These are phyloP conservation scores for Microdochium bolleyi DNA, from an alignment of 2,329 filamentous ascomycete genomes.

Conservation along the genomic window DNA sequence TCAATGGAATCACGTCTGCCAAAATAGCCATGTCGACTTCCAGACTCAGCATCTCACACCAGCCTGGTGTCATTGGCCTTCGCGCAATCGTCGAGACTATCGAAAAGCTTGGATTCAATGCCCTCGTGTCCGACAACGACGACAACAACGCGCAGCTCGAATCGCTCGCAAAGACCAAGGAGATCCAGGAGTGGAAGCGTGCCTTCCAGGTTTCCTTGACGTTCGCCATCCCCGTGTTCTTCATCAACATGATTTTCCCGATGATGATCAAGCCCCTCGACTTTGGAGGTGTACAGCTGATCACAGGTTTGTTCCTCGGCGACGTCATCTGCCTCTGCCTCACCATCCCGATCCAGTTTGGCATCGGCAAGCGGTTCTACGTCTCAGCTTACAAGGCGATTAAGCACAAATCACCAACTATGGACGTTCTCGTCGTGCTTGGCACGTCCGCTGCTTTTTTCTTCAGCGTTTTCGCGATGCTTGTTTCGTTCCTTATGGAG, in stretches of 20 bases:
- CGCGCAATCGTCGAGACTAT: constrained; percentile 75
- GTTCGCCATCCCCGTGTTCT: constrained; percentile 84
- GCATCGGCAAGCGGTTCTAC: constrained; percentile 92
- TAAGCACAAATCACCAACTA: constrained; percentile 85
- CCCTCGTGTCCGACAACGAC: constrained; percentile 80
- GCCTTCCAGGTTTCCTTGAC: constrained; percentile 70
- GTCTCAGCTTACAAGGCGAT: constrained; percentile 87
- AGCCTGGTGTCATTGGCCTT: constrained; percentile 65
- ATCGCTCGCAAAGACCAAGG: constrained; percentile 90
- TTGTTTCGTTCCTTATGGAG: constrained; percentile 66
- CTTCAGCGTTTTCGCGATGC: constrained; percentile 84
- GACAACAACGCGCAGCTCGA: constrained; percentile 97
- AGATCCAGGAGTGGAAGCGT: constrained; percentile 86
- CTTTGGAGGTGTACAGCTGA: constrained; percentile 59
- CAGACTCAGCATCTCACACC: constrained; percentile 65
- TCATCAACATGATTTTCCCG: constrained; percentile 89
- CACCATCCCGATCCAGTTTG: constrained; percentile 92
- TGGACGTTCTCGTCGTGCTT: constrained; percentile 93
- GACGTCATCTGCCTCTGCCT: constrained; percentile 77
- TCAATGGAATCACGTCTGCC: constrained; percentile 67
- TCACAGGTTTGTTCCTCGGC: constrained; percentile 78
- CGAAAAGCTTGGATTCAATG: constrained; percentile 79
- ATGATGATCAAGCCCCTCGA: constrained; percentile 74
- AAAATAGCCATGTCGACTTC: constrained; percentile 67
- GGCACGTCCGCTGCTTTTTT: constrained; percentile 95